Percentiles rank a stretch among this genome's conserved stretches.
These are phyloP conservation scores for Globisporangium echinulatum DNA, from an alignment of 352 stramenopile species.

Conservation along the genomic window DNA sequence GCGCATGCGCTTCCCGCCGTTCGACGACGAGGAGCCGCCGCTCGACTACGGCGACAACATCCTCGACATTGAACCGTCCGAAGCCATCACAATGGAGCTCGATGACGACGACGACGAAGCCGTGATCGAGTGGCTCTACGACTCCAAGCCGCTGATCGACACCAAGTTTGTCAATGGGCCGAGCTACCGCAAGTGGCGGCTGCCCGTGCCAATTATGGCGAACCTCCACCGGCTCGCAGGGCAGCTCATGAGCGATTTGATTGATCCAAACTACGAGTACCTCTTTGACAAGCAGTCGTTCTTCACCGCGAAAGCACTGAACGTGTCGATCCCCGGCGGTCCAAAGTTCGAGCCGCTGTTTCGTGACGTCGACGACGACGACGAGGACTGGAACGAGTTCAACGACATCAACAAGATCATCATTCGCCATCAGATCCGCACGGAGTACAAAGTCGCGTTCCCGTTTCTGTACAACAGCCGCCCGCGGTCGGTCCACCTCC, in stretches of 20 bases:
- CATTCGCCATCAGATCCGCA: slow-evolving; percentile 97
- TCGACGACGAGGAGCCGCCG: slow-evolving; percentile 99
- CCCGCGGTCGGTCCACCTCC: slow-evolving; percentile 92
- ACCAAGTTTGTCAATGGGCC: slow-evolving; percentile 96
- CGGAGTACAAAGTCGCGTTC: slow-evolving; percentile 99
- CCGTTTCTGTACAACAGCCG: slow-evolving; percentile 99
- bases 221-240: slow-evolving; percentile 96
- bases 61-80: slow-evolving; percentile 94
- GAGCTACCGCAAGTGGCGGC: slow-evolving; percentile 96
- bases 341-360: slow-evolving; percentile 99
- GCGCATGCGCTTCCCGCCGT: slow-evolving; percentile 99
- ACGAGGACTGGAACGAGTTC: slow-evolving; percentile 99
- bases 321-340: slow-evolving; percentile 97
- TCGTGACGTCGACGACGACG: slow-evolving; percentile 96
- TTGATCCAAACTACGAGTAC: slow-evolving; percentile 95
- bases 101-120: slow-evolving; percentile 92
- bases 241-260: slow-evolving; percentile 95
- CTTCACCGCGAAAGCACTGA: slow-evolving; percentile 99
- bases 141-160: slow-evolving; percentile 91
- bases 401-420: slow-evolving; percentile 99
- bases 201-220: slow-evolving; percentile 97
- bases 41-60: slow-evolving; percentile 96
- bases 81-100: slow-evolving; percentile 97
- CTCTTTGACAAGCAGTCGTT: slow-evolving; percentile 96
- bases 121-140: slow-evolving; percentile 98